These are phyloP conservation scores for Coemansia sp. DNA, from an alignment of 192 early-diverging fungal species.

Conservation along the genomic window DNA sequence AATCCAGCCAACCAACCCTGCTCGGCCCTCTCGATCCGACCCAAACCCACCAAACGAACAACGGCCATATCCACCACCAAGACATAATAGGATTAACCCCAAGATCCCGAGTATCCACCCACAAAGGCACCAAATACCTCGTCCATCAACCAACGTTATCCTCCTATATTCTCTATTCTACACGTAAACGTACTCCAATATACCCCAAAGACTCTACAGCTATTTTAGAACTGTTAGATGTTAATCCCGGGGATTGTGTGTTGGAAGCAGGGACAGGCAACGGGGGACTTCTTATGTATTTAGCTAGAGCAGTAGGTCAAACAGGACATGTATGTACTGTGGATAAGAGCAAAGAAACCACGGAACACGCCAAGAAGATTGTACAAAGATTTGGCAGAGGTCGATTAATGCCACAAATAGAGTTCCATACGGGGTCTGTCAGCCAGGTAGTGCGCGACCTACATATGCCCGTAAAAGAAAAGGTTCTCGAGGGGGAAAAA, in stretches of 20 bases:
- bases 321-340: slow-evolving; percentile 58
- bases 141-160: slow-evolving; percentile 41
- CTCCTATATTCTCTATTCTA: slow-evolving; percentile 30
- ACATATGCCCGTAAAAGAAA: neutral
- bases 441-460: slow-evolving; percentile 16
- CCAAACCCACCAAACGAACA: slow-evolving; percentile 8
- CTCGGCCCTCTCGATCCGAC: slow-evolving; percentile 21
- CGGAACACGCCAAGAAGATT: slow-evolving; percentile 54
- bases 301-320: slow-evolving; percentile 58
- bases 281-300: slow-evolving; percentile 62
- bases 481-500: neutral
- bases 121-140: slow-evolving; percentile 21
- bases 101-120: slow-evolving; percentile 19
- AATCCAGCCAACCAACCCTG: slow-evolving; percentile 18
- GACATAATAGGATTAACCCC: slow-evolving; percentile 30
- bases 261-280: slow-evolving; percentile 74
- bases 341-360: slow-evolving; percentile 51
- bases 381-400: slow-evolving; percentile 58
- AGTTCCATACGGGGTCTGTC: slow-evolving; percentile 49
- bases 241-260: slow-evolving; percentile 57
- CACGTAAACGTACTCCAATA: slow-evolving; percentile 55
- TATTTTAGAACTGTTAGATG: slow-evolving; percentile 59
- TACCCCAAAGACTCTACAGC: slow-evolving; percentile 67
- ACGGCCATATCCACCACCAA: slow-evolving; percentile 21
- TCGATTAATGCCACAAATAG: slow-evolving; percentile 41